Conservation (phyloP, 192 early-diverging fungal species). For the Mortierella hygrophila region DNA sequence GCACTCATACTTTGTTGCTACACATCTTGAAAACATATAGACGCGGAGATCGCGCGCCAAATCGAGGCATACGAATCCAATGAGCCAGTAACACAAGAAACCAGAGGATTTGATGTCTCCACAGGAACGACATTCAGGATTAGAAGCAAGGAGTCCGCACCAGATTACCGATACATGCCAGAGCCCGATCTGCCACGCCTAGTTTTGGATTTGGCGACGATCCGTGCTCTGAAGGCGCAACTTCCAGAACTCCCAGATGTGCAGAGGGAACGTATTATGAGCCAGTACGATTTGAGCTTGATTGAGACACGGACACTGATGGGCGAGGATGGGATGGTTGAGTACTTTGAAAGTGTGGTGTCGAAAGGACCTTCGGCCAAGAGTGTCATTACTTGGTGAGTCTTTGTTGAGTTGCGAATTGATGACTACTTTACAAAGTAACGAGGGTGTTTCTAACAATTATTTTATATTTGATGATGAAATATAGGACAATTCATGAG, state of each 20-base stretch:
- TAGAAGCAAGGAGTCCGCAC: constrained; percentile 86
- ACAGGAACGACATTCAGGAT: constrained; percentile 73
- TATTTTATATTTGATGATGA: not conserved
- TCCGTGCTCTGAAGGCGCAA: constrained; percentile 29
- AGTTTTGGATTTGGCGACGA: constrained; percentile 54
- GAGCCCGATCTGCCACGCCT: constrained; percentile 81
- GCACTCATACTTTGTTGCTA: not conserved
- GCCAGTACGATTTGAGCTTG: constrained; percentile 69
- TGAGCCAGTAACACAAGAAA: constrained; percentile 74
- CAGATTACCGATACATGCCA: constrained; percentile 92
- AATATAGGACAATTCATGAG: constrained; percentile 70
- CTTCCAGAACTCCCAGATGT: constrained; percentile 85
- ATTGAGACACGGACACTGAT: constrained; percentile 76
- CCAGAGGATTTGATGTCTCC: constrained; percentile 81
- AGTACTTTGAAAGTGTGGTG: constrained; percentile 80
- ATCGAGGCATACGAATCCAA: constrained; percentile 71
- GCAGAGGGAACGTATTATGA: constrained; percentile 65
- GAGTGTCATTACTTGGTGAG: constrained; percentile 49
- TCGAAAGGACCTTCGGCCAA: constrained; percentile 22
- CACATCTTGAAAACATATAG: constrained; percentile 35
- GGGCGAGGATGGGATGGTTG: constrained; percentile 78
- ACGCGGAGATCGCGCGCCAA: constrained; percentile 88
- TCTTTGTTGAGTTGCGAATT: not conserved
- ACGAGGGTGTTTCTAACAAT: not conserved
- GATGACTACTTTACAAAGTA: not conserved